These are phyloP conservation scores for Aspergillus coremiiformis DNA, from an alignment of 495 filamentous ascomycete genomes.

Conservation along the genomic window DNA sequence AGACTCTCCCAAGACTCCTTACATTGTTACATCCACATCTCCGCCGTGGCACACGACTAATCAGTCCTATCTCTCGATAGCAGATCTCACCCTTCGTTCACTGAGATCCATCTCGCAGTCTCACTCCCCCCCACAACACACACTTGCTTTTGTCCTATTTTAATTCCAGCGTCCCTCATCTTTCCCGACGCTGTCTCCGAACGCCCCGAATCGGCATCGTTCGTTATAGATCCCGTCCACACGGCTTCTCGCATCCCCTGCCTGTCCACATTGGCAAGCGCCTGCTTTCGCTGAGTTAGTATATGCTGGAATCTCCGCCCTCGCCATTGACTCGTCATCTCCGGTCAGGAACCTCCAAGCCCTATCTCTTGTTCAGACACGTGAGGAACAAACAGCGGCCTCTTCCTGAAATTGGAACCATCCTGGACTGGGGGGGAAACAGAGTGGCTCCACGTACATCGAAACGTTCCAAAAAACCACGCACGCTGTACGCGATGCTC, in stretches of 20 bases:
- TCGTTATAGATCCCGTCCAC: slow-evolving; percentile 5
- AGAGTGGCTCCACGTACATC: slow-evolving; percentile 10
- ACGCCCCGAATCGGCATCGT: slow-evolving; percentile 3
- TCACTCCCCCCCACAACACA: background rate
- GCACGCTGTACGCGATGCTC: slow-evolving; percentile 42
- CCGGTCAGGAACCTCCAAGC: background rate
- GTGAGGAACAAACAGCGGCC: background rate
- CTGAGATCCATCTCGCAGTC: slow-evolving; percentile 4
- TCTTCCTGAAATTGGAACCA: slow-evolving; percentile 5
- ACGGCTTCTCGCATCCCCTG: slow-evolving; percentile 14
- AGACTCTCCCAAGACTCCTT: slow-evolving; percentile 1
- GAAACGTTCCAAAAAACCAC: slow-evolving; percentile 18
- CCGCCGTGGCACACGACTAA: slow-evolving; percentile 7
- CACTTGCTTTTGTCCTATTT: background rate
- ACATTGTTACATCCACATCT: slow-evolving; percentile 1
- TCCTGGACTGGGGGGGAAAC: background rate
- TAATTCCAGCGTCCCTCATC: background rate
- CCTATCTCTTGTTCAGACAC: background rate
- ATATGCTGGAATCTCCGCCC: background rate
- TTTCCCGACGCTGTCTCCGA: background rate
- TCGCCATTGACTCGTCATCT: background rate
- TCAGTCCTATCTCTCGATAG: slow-evolving; percentile 2
- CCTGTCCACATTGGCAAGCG: slow-evolving; percentile 6
- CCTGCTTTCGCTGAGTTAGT: background rate
- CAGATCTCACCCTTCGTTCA: slow-evolving; percentile 11